Conservation (phyloP, 768 basidiomycete genomes). For the Cubamyces lactineus region DNA sequence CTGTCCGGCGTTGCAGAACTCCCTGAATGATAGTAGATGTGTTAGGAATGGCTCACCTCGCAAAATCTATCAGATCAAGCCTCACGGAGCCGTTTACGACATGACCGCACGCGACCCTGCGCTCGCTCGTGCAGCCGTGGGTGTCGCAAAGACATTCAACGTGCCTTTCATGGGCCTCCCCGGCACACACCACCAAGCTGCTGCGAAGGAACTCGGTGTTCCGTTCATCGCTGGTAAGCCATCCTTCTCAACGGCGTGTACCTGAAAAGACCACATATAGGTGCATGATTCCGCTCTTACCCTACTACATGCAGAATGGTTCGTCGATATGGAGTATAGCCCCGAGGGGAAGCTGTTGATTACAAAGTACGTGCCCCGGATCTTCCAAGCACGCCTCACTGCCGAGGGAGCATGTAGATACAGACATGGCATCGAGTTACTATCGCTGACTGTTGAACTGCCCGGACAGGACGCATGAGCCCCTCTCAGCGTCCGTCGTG, state of each 20-base stretch:
- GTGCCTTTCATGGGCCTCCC: slow-evolving; percentile 66
- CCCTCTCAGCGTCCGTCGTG: slow-evolving; percentile 47
- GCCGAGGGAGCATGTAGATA: no score
- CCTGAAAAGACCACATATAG: neutral
- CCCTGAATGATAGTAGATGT: no score
- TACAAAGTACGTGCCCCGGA: slow-evolving; percentile 47
- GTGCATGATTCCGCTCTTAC: neutral
- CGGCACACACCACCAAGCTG: slow-evolving; percentile 62
- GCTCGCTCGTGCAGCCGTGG: slow-evolving; percentile 57
- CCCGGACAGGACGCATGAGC: slow-evolving; percentile 50
- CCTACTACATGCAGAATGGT: slow-evolving; percentile 51
- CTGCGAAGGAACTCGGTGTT: slow-evolving; percentile 56
- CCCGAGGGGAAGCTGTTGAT: slow-evolving; percentile 60
- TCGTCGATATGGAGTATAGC: slow-evolving; percentile 66
- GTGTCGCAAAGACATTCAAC: slow-evolving; percentile 55
- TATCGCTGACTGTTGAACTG: no score
- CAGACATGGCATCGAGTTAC: no score
- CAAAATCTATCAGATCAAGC: slow-evolving; percentile 49
- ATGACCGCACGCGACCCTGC: slow-evolving; percentile 58
- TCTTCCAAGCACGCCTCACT: neutral
- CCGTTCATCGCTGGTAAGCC: slow-evolving; percentile 61
- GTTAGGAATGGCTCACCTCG: no score
- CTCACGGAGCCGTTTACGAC: slow-evolving; percentile 64
- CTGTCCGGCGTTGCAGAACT: no score
- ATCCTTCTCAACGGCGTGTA: neutral